Base-by-base conservation (phyloP, 164 flowering plant genomes). In the Berberis vulgaris region DNA sequence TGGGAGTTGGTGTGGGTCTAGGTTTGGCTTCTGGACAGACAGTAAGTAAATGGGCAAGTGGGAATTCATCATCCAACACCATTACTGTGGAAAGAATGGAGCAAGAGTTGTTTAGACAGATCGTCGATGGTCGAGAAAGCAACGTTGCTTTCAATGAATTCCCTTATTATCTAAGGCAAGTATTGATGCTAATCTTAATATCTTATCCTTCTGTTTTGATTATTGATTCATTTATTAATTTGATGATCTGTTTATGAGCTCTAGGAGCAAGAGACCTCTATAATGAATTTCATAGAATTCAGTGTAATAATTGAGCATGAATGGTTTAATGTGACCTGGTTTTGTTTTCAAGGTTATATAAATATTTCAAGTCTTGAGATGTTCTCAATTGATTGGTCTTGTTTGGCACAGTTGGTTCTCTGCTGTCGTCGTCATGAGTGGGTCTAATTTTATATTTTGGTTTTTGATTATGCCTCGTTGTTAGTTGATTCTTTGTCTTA, bases 1-100 rank as follows among this genome's bases (percentile, higher is more conserved):
- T 86, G 4, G 97, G 99, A 39, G 87, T 93, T 0, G 98, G 98
- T 5, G 85, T 90, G 2, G 98, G 97, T 43, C 70, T 89, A 2
- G 92, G 96, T 4, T 71, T 88, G 77, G 96, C 95, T 7, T 83
- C 97, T 3, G 92, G 94, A 43, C 84, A 80, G 66, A 74, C 80
- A 4, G 76, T 82, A 41, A 66, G 78, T 61, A 82, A 78, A 76
- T 86, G 96, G 98, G 49, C 82, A 11, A 79, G 77, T 3, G 49
- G 69, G 1, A 46, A 10, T 59, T 11, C 44, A 42, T n/a, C 66
- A 11, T 59, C 76, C 0, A 60, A 73, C 57, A 77, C 69, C 46
- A 46, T 86, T 12, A 78, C 87, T 3, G 75, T 69, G 0, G 81
- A 80, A 63, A 71, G 54, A 56, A 75, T 91, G 80, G 96, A 94